Base-by-base conservation (phyloP, 169 alveolate genomes). In the Neospora caninum region DNA sequence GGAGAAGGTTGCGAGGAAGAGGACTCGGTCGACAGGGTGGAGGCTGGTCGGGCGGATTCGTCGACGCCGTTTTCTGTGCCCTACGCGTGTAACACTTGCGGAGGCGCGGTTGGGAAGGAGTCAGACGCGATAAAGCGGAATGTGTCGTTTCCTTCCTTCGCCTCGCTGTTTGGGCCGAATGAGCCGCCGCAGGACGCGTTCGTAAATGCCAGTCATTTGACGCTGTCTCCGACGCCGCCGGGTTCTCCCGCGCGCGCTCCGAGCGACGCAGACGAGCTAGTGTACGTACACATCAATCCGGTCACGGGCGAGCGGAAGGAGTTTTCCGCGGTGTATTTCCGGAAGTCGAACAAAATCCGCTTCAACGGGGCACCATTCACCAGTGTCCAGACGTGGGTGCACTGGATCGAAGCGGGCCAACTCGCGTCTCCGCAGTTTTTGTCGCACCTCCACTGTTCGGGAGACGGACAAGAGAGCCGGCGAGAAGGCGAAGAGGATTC, bases 361-460 rank as follows among this genome's bases (percentile, higher is more conserved):
- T 82, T 31, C 67, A 43, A 82, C 34, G 89, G 69, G 54, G 39
- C 34, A 34, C 13, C 29, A 4, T 82, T 82, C 89, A 39, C 67
- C 6, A 82, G 89, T 31, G 89, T 82, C 10, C 89, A 82, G 89
- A 39, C 89, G 13, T 82, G 89, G 89, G 89, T 82, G 4, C 89
- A 82, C 38, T 82, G 89, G 89, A 18, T 82, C 25, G 89, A 82
- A 42, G 64, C 89, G 38, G 67, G 89, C n/a, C 73, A 64, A 6
- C 34, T 64, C n/a, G 73, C 73, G 7, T 13, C n/a, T 64, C 73
- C 73, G 16, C 73, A 16, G 16, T 64, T 64, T 27, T 29, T 64
- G 7, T 4, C 73, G 4, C 73, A 64, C 31, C 20, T 64, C n/a
- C 73, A 64, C 73, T 64, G 73, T 27, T 7, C 64, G 64, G 34